Base-by-base conservation (phyloP, 352 stramenopile genomes). In the Globisporangium iwayamae region DNA sequence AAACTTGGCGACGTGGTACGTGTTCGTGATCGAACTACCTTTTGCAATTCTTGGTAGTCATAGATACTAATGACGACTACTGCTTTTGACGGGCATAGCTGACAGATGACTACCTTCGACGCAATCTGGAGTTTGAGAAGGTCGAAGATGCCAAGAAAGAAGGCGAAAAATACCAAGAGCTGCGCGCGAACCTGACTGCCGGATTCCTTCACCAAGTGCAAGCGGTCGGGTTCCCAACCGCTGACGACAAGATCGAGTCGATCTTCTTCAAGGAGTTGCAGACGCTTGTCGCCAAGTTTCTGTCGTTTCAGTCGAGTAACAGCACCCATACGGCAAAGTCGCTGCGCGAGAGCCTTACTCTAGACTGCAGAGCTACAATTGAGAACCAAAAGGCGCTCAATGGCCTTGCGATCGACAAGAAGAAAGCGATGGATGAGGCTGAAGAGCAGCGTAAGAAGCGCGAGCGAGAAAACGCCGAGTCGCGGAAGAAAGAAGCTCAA, bases 371-470 rank as follows among this genome's bases (percentile, higher is more conserved):
- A 59, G 53, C 67, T 38, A 70, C 74, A 3, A 68, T 95, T 13
- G 76, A 91, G 41, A 91, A 86, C 39, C 83, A 93, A 56, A 95
- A 92, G 54, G 66, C 79, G 53, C 70, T 91, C 9, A 93, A 90
- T 62, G 59, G 78, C 9, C 66, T 93, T 51, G 81, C 78, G 16
- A 65, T 75, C 51, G 84, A 93, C 34, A 93, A 93, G 56, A 75
- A 89, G 50, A 53, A 89, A 20, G 84, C 83, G 2, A 62, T 87
- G 5, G 72, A 81, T 39, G 14, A 78, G 39, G 86, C 75, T 1
- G 74, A 92, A 62, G 76, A 80, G 39, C 81, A 95, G 32, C 73
- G 79, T 25, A 60, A 67, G 30, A 75, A 86, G 66, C 78, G 86
- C 30, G 83, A 93, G 57, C 71, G 81, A 30, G 78, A 93, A 47